phyloP scores from a whole-genome alignment of 768 basidiomycete species.

The Macrocybe gigantea region DNA sequence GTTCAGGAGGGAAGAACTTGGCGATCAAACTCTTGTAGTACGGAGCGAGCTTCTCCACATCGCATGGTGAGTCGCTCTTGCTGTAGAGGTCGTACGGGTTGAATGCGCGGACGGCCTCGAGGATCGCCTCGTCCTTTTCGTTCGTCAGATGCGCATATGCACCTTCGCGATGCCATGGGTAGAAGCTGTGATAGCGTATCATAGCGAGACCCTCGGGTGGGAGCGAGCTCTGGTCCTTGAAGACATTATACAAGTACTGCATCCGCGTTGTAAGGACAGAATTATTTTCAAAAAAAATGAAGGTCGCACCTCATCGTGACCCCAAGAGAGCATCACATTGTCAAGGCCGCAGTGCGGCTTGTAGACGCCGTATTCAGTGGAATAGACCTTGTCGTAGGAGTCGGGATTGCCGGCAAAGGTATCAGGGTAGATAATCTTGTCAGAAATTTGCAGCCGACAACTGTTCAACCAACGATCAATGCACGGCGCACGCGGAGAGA shows the following conservation, averaged over 20 bases:
- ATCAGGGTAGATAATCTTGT: slow-evolving; percentile 77
- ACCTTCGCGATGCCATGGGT: slow-evolving; percentile 89
- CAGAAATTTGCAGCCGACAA: slow-evolving; percentile 86
- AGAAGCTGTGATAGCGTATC: slow-evolving; percentile 95
- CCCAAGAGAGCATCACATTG: slow-evolving; percentile 87
- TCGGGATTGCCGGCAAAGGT: slow-evolving; percentile 77
- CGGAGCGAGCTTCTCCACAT: slow-evolving; percentile 59
- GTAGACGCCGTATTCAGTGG: slow-evolving; percentile 71
- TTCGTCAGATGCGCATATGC: slow-evolving; percentile 80
- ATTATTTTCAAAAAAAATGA: neutral
- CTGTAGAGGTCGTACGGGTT: slow-evolving; percentile 95
- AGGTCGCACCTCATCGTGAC: slow-evolving; percentile 75
- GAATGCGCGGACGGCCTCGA: slow-evolving; percentile 78
- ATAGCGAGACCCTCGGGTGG: slow-evolving; percentile 82
- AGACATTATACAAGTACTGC: slow-evolving; percentile 79
- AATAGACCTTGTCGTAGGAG: slow-evolving; percentile 55
- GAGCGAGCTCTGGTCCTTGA: slow-evolving; percentile 77
- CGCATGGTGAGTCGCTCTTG: slow-evolving; percentile 71
- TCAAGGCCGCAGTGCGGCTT: slow-evolving; percentile 75
- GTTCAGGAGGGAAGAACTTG: slow-evolving; percentile 77
- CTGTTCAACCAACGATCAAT: slow-evolving; percentile 15
- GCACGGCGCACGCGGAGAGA: slow-evolving; percentile 4
- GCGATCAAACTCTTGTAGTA: slow-evolving; percentile 82
- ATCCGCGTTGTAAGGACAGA: neutral
- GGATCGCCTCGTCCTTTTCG: slow-evolving; percentile 57